phyloP scores from a whole-genome alignment of 2,329 filamentous ascomycete genomes.

The Truncatella angustata region DNA sequence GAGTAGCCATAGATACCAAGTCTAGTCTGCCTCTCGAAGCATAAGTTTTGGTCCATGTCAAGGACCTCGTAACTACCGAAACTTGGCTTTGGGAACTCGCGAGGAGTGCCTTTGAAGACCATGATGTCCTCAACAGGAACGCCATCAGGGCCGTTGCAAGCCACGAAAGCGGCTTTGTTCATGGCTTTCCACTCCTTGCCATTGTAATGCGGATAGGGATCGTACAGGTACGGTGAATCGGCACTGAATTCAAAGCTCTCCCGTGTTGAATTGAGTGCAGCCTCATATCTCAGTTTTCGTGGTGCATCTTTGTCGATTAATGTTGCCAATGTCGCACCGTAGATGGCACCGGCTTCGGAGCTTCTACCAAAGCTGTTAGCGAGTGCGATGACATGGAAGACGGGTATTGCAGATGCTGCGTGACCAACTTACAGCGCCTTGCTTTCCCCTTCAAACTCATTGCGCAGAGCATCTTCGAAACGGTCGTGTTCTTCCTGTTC shows the following conservation, averaged over 20 bases:
- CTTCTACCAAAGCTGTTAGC: constrained; percentile 14
- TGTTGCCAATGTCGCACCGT: constrained; percentile 52
- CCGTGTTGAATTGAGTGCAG: constrained; percentile 29
- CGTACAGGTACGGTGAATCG: constrained; percentile 56
- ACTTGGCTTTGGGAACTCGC: constrained; percentile 56
- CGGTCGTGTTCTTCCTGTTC: constrained; percentile 30
- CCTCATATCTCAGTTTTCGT: constrained; percentile 25
- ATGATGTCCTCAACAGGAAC: constrained; percentile 59
- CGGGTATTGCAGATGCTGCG: constrained; percentile 24
- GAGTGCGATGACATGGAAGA: background rate
- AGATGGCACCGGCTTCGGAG: constrained; percentile 50
- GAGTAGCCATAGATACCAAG: constrained; percentile 64
- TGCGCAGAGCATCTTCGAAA: constrained; percentile 26
- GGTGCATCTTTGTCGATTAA: constrained; percentile 37
- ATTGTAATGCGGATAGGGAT: constrained; percentile 73
- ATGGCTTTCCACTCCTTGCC: constrained; percentile 52
- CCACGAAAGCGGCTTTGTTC: constrained; percentile 55
- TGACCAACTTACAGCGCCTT: constrained; percentile 30
- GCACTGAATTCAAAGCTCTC: constrained; percentile 37
- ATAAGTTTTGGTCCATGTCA: constrained; percentile 60
- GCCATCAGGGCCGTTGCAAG: constrained; percentile 65
- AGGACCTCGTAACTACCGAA: constrained; percentile 63
- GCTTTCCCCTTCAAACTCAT: constrained; percentile 40
- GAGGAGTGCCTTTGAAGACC: constrained; percentile 61
- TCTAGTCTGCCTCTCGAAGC: constrained; percentile 67